These are phyloP conservation scores for Cladobotryum protrusum DNA, from an alignment of 2,329 filamentous ascomycete genomes.

Conservation along the genomic window DNA sequence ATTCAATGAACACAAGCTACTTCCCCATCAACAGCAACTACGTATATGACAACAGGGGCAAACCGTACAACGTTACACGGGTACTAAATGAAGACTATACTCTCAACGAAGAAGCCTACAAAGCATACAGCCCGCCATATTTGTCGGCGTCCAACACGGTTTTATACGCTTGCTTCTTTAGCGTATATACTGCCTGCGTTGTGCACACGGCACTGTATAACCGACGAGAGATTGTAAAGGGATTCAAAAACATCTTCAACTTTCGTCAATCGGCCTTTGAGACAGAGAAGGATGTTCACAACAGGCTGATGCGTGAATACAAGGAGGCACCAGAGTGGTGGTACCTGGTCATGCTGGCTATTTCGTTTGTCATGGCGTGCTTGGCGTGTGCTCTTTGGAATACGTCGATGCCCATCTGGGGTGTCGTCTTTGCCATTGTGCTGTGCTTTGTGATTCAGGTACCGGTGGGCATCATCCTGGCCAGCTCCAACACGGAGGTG, in stretches of 20 bases:
- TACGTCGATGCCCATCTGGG: constrained; percentile 46
- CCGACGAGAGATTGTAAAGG: constrained; percentile 23
- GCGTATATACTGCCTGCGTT: constrained; percentile 23
- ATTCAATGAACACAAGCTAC: constrained; percentile 44
- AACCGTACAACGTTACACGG: constrained; percentile 42
- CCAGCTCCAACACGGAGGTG: constrained; percentile 50
- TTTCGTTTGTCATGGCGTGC: constrained; percentile 38
- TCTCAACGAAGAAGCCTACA: constrained; percentile 46
- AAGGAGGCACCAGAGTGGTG: constrained; percentile 48
- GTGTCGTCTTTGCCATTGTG: constrained; percentile 42
- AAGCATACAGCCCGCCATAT: constrained; percentile 46
- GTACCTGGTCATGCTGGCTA: constrained; percentile 41
- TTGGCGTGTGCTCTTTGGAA: constrained; percentile 39
- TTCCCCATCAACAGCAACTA: constrained; percentile 49
- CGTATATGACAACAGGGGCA: constrained; percentile 52
- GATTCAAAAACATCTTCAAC: constrained; percentile 21
- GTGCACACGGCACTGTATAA: constrained; percentile 27
- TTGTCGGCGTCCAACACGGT: constrained; percentile 38
- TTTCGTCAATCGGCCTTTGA: constrained; percentile 29
- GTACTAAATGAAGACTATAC: constrained; percentile 44
- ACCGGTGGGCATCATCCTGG: constrained; percentile 50
- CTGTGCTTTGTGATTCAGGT: constrained; percentile 47
- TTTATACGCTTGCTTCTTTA: constrained; percentile 26
- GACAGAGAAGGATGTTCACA: constrained; percentile 28
- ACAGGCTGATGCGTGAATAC: constrained; percentile 27